Evolutionary conservation across 495 filamentous ascomycete species (phyloP).

Genomic region (Trichoderma gamsii): DNA sequence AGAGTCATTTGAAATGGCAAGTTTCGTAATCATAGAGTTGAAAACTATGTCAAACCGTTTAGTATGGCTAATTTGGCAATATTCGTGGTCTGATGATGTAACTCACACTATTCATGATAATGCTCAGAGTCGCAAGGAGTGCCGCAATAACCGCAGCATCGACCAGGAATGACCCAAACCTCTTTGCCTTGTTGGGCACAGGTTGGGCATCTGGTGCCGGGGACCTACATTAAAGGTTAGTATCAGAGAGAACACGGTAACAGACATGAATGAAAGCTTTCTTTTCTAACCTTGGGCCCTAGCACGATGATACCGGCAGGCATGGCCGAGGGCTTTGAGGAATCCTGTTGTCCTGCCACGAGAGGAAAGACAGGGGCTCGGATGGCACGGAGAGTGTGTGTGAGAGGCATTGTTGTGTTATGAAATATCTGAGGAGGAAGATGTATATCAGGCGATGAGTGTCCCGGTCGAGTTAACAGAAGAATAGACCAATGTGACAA

Average conservation of each 20-base stretch:
- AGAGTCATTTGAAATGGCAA: too few species aligned
- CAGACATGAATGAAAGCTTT: neutral
- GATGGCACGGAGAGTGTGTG: neutral
- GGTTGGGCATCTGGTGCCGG: conserved; percentile 27
- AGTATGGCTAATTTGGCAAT: neutral
- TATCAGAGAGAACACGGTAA: neutral
- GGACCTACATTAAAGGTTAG: conserved; percentile 17
- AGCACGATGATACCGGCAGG: neutral
- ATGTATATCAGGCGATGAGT: neutral
- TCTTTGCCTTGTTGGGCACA: conserved; percentile 40
- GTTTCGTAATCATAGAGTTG: too few species aligned
- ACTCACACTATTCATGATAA: conserved; percentile 16
- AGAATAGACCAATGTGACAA: neutral
- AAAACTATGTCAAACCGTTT: neutral
- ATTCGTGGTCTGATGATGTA: neutral
- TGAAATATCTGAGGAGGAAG: neutral
- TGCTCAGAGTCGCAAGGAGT: conserved; percentile 26
- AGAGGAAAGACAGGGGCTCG: neutral
- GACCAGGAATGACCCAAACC: conserved; percentile 46
- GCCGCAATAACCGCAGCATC: conserved; percentile 40
- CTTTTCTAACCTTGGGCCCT: neutral
- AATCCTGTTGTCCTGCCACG: neutral
- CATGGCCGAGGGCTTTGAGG: neutral
- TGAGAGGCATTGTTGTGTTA: neutral
- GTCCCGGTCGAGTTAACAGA: neutral